Evolutionary conservation across 1,139 yeast genomes (phyloP), one percentile per base, ranked within the genome.

Genomic region (Magnusiomyces paraingens): DNA sequence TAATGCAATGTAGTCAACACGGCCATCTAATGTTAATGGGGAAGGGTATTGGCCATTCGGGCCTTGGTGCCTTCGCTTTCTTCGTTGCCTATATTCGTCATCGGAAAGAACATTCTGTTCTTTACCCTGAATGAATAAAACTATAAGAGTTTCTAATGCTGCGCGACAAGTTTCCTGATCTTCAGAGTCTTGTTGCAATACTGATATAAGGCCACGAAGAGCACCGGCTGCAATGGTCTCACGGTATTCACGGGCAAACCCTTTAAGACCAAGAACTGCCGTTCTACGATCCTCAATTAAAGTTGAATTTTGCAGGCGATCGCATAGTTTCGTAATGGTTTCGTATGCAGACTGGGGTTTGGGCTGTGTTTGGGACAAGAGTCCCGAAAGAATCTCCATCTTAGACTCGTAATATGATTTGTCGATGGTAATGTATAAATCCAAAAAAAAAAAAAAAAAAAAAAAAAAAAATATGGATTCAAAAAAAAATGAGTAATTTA

Each of bases 141-240:
- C 84, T 55, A 93, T 70, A 15, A 94, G 74, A 1, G 98, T 89
- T 66, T 94, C 99, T 54, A 94, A 72, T 15, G 90, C 78, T 0
- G 96, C 94, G 61, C 85, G 84, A 26, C 86, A 82, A n/a, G 86
- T 81, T 49, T 82, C 87, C 1, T 79, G 75, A 64, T 89, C 95
- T 21, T 79, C 81, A 3, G 71, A 62, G 65, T 90, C 98, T 50
- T 79, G 79, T 53, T 78, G 78, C 54, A 94, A 72, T 0, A 93
- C 83, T 32, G 76, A 68, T 14, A 93, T 76, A 57, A 94, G 73
- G 0, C 93, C 90, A 58, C 91, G 77, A 46, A 93, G 73, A 1
- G 96, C 98, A 58, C 86, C 82, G 46, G 95, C 95, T 49, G 93
- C 90, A 2, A 94, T 98, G 2, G 84, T 73, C 68, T 94, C 99